Conservation (phyloP, 2,329 filamentous ascomycete species). For the Sclerotinia minor region DNA sequence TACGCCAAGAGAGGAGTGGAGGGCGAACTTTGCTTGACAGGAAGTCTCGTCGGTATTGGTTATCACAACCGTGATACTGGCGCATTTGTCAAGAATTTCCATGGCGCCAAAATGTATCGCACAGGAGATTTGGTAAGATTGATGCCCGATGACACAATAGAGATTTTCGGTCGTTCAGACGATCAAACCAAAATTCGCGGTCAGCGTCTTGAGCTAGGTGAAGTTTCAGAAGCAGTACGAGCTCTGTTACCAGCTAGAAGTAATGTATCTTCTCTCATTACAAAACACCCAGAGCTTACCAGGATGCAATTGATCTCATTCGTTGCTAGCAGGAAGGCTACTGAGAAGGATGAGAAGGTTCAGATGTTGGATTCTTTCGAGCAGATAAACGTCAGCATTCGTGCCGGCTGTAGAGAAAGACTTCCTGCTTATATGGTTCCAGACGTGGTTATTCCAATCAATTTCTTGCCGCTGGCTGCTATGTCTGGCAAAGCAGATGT, state of each 20-base stretch:
- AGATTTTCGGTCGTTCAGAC: constrained; percentile 61
- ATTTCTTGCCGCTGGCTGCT: constrained; percentile 12
- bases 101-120: constrained; percentile 22
- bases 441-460: constrained; percentile 16
- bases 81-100: constrained; percentile 16
- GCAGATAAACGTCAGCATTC: constrained; percentile 45
- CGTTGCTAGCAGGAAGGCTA: constrained; percentile 3
- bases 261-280: constrained; percentile 7
- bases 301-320: constrained; percentile 15
- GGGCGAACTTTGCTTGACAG: constrained; percentile 19
- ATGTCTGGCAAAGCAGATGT: constrained; percentile 16
- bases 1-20: background rate
- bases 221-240: constrained; percentile 5
- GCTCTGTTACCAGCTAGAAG: background rate
- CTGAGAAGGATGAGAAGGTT: background rate
- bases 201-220: constrained; percentile 28
- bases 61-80: constrained; percentile 18
- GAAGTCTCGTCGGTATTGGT: constrained; percentile 11
- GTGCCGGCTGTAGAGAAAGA: constrained; percentile 38
- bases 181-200: constrained; percentile 56
- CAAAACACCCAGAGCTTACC: constrained; percentile 2
- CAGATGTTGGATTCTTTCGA: constrained; percentile 9
- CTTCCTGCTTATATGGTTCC: constrained; percentile 25
- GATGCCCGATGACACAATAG: constrained; percentile 50
- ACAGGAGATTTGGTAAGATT: constrained; percentile 60